phyloP scores from a whole-genome alignment of 2,329 filamentous ascomycete genomes.

The Alternaria infectoria region DNA sequence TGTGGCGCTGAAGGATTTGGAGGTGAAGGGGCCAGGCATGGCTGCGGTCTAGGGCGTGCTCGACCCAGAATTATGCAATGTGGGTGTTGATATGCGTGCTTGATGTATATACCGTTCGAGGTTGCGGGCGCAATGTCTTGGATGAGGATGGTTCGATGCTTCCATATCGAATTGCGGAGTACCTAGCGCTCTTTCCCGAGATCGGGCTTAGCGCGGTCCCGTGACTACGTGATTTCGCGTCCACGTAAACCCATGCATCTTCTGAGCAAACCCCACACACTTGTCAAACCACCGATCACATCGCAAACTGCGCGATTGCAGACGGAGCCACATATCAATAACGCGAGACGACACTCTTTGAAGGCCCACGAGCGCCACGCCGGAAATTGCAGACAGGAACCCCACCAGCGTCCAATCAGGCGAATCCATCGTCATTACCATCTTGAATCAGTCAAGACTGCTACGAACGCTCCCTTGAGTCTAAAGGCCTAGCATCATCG shows the following conservation, averaged over 20 bases:
- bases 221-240: conserved; percentile 32
- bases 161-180: conserved; percentile 8
- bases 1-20: conserved; percentile 64
- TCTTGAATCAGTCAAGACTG: not conserved
- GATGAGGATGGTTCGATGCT: conserved; percentile 7
- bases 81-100: not conserved
- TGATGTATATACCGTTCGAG: not conserved
- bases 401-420: conserved; percentile 4
- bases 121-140: not conserved
- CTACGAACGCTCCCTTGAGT: not conserved
- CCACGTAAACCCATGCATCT: conserved; percentile 7
- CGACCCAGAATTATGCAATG: not conserved
- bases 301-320: not conserved
- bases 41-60: conserved; percentile 1
- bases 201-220: conserved; percentile 28
- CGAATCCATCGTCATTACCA: not conserved
- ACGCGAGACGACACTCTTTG: not conserved
- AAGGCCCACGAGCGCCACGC: not conserved
- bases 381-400: not conserved
- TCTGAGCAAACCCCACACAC: not conserved
- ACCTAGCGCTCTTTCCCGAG: conserved; percentile 14
- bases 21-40: conserved; percentile 66
- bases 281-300: not conserved
- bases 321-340: not conserved
- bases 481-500: not conserved